Evolutionary conservation across 805 yeast genomes (phyloP).

Genomic region (Vanderwaltozyma polyspora): DNA sequence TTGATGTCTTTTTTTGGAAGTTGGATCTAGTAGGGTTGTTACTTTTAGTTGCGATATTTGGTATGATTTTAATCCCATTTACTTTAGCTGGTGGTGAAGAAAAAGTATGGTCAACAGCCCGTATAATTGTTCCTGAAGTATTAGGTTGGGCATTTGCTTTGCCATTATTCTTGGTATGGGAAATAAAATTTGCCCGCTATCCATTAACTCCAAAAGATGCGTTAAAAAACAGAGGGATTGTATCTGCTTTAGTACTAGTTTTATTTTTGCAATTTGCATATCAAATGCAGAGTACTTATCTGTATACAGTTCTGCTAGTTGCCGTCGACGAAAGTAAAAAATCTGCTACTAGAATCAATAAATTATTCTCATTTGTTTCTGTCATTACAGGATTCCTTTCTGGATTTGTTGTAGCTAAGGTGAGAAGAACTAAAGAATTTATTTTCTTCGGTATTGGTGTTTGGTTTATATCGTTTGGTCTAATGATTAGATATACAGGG

Average conservation of each 20-base stretch:
- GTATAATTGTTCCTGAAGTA: slow-evolving; percentile 55
- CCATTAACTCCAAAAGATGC: slow-evolving; percentile 48
- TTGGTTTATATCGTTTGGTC: slow-evolving; percentile 52
- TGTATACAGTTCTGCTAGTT: slow-evolving; percentile 51
- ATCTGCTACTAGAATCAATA: slow-evolving; percentile 55
- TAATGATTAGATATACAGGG: slow-evolving; percentile 46
- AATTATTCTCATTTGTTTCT: slow-evolving; percentile 55
- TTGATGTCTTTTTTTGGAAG: slow-evolving; percentile 41
- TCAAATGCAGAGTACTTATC: slow-evolving; percentile 54
- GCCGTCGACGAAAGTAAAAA: slow-evolving; percentile 42
- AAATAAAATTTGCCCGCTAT: slow-evolving; percentile 36
- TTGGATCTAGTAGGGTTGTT: slow-evolving; percentile 51
- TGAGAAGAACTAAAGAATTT: slow-evolving; percentile 46
- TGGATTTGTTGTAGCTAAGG: slow-evolving; percentile 40
- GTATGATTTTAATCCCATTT: slow-evolving; percentile 53
- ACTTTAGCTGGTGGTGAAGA: slow-evolving; percentile 53
- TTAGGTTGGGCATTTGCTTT: slow-evolving; percentile 40
- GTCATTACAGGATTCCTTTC: slow-evolving; percentile 49
- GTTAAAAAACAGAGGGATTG: slow-evolving; percentile 51
- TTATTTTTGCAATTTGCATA: slow-evolving; percentile 44
- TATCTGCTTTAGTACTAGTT: slow-evolving; percentile 48
- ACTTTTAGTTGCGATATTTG: slow-evolving; percentile 44
- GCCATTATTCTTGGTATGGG: slow-evolving; percentile 49
- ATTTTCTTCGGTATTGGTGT: slow-evolving; percentile 46
- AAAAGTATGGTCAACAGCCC: slow-evolving; percentile 42